phyloP scores from a whole-genome alignment of 176 grass and related monocot species.

The Canna indica region DNA sequence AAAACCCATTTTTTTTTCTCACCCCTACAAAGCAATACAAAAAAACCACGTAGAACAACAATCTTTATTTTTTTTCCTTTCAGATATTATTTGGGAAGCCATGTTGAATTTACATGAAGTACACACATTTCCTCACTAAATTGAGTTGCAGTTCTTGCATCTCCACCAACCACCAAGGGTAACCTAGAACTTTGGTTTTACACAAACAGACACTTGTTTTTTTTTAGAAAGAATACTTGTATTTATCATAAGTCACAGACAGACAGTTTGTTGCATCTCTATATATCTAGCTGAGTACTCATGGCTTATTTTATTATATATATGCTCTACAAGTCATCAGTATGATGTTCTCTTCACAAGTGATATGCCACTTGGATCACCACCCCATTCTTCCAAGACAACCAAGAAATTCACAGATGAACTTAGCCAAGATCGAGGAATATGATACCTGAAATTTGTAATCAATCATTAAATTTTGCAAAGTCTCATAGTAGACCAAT shows the following conservation, averaged over 20 bases:
- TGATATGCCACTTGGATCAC: conserved; percentile 56
- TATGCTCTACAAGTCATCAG: conserved; percentile 12
- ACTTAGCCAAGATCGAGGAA: conserved; percentile 74
- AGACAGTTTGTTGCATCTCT: not conserved
- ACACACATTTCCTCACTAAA: no score
- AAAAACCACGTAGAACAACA: no score
- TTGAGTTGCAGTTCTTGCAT: not conserved
- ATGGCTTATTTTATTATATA: conserved; percentile 26
- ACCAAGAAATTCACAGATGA: conserved; percentile 69
- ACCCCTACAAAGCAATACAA: no score
- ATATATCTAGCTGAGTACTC: conserved; percentile 3
- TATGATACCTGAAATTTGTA: conserved; percentile 58
- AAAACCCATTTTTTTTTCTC: no score
- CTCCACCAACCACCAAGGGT: not conserved
- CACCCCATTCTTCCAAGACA: conserved; percentile 73
- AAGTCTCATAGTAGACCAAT: no score
- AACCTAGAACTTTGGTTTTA: not conserved
- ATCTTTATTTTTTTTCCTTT: no score
- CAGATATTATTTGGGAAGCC: no score
- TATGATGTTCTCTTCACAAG: conserved; percentile 53
- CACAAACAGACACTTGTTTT: not conserved
- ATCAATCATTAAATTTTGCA: not conserved
- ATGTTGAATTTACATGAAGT: no score
- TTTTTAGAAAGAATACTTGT: no score
- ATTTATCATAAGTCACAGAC: no score